Evolutionary conservation across 495 filamentous ascomycete genomes (phyloP), one percentile per base, ranked within the genome.

Genomic region (Umbilicaria muhlenbergii): DNA sequence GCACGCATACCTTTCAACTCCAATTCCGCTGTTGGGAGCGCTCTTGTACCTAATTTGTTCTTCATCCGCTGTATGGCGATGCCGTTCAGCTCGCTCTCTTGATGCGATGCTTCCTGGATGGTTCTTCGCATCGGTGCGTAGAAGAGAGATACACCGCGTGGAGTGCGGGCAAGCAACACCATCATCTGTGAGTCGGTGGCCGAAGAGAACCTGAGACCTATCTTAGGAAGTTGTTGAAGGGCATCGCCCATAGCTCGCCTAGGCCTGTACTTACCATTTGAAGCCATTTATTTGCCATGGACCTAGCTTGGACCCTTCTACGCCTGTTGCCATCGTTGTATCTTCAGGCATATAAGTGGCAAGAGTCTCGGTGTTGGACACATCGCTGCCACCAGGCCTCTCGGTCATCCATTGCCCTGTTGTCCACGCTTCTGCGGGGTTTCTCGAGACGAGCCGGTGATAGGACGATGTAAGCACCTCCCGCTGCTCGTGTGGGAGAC

Each of bases 321-420:
- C 21, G 37, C 59, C 33, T 36, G 54, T 34, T 42, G 44, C 45
- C 46, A 51, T 18, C 28, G 18, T 11, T 36, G 41, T 11, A 42
- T 34, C 0, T 37, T 15, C 15, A 43, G 50, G 46, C 1, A 41
- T 45, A 45, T 49, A 56, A 45, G 58, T 71, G 31, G 68, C 83
- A 47, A 68, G 59, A 1, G 81, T 88, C 56, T 88, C 82, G 0
- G 78, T 83, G 37, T 66, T 71, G 6, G 74, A 74, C 3, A 86
- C 78, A 48, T 89, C 83, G 47, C 75, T 81, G 2, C 82, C 82
- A 8, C 81, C 82, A 0, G 69, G 60, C n/a, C 82, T 69, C 51
- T 87, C 82, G 0, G 83, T 87, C 83, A 88, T 88, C 83, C 83
- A 89, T 54, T 88, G 83, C 0, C 83, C 82, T 28, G 71, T 77